Evolutionary conservation across 2,329 filamentous ascomycete genomes (phyloP), one percentile per base, ranked within the genome.

Genomic region (Pseudopithomyces chartarum): DNA sequence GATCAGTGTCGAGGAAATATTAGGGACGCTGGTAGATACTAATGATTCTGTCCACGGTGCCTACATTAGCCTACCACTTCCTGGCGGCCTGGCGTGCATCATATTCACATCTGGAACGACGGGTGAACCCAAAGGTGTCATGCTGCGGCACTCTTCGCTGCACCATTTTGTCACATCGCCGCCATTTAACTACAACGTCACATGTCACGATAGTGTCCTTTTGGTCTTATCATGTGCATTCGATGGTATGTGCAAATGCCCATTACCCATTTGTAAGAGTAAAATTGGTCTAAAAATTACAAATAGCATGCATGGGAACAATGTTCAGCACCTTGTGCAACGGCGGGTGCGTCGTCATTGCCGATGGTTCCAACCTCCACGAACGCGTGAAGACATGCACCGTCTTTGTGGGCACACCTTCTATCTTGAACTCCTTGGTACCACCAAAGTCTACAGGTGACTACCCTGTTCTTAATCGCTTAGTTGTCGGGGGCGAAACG

Each of bases 91-190:
- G n/a, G 48, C 48, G 11, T 19, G 13, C 23, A 42, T 52, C 22
- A 52, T 52, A n/a, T 52, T 52, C 32, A 52, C 48, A 23, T 52
- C 48, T 12, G 48, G 48, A 29, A 52, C 48, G 19, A 42, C 48
- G 12, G 34, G 34, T 7, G 29, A 40, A n/a, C 48, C 48, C 20
- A 52, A 52, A 32, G 48, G 48, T 29, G 48, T 52, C 20, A n/a
- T 19, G 19, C 48, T 57, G 13, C 17, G 8, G 15, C 34, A 43
- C 22, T 23, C 32, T 11, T 38, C 47, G 23, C 20, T 51, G 47
- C 10, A 39, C 10, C 15, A 51, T 22, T 51, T 39, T 39, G 47
- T 51, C 13, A 20, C 32, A 51, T 12, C 45, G 45, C 19, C 45
- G 29, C 29, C 10, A n/a, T 51, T 51, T 19, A 51, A 51, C 20